phyloP scores from a whole-genome alignment of 2,329 filamentous ascomycete genomes.

The Ceratocystis harringtonii region DNA sequence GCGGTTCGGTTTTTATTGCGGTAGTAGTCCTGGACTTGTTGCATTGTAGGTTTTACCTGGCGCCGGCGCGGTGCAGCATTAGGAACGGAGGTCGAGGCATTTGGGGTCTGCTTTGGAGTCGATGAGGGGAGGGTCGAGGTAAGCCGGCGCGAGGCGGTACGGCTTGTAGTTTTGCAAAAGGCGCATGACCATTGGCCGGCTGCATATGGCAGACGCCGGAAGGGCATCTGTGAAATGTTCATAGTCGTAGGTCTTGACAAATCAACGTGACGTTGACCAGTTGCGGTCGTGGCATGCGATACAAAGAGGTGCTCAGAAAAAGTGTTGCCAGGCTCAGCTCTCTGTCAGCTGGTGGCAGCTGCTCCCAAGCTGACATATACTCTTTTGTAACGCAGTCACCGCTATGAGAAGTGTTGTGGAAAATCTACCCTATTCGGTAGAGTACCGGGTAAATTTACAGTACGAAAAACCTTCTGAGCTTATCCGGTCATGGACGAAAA shows the following conservation, averaged over 20 bases:
- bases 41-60: slow-evolving; percentile 34
- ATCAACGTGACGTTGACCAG: neutral
- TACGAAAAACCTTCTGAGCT: no score
- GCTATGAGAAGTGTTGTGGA: no score
- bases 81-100: slow-evolving; percentile 18
- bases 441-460: no score
- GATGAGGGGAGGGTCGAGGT: slow-evolving; percentile 13
- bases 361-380: neutral
- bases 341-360: neutral
- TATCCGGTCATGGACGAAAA: no score
- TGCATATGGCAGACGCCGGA: slow-evolving; percentile 12
- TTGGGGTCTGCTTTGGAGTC: neutral
- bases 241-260: slow-evolving; percentile 6
- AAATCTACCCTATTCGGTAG: no score
- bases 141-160: slow-evolving; percentile 14
- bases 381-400: neutral
- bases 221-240: slow-evolving; percentile 14
- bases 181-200: slow-evolving; percentile 12
- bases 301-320: neutral
- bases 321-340: neutral
- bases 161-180: slow-evolving; percentile 14
- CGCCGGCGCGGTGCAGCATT: slow-evolving; percentile 21
- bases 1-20: slow-evolving; percentile 51
- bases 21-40: slow-evolving; percentile 48
- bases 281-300: neutral